Conservation (phyloP, 352 stramenopile species). For the Globisporangium recalcitrans region DNA sequence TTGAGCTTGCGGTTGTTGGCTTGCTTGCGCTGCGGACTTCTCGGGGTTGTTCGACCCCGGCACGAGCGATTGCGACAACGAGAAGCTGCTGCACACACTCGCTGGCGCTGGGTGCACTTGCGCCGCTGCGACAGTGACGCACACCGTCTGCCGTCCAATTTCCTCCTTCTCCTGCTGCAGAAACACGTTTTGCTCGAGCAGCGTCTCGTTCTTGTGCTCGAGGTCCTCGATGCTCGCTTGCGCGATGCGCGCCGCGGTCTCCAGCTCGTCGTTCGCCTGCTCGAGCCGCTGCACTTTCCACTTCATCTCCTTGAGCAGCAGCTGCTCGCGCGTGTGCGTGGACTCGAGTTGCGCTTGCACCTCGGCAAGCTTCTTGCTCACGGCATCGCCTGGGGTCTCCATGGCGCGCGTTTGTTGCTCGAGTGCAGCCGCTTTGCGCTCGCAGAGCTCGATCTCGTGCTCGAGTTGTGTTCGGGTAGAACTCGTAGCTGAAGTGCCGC, state of each 20-base stretch:
- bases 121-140: constrained; percentile 28
- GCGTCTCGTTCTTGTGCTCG: constrained; percentile 44
- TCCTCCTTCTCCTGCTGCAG: constrained; percentile 66
- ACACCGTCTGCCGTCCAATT: constrained; percentile 23
- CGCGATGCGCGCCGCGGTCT: constrained; percentile 52
- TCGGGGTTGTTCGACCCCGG: not conserved
- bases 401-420: constrained; percentile 25
- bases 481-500: not conserved
- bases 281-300: constrained; percentile 62
- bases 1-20: not conserved
- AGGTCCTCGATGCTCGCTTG: constrained; percentile 59
- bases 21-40: constrained; percentile 1
- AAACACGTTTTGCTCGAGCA: constrained; percentile 68
- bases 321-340: constrained; percentile 24
- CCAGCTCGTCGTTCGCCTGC: constrained; percentile 67
- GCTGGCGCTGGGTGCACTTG: constrained; percentile 29
- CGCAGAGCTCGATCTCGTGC: constrained; percentile 47
- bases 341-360: constrained; percentile 26
- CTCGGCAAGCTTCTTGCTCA: constrained; percentile 16
- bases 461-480: constrained; percentile 26
- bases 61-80: not conserved
- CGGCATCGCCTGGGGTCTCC: constrained; percentile 26
- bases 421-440: constrained; percentile 30
- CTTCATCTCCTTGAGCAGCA: constrained; percentile 46
- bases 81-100: not conserved